Evolutionary conservation across 2,329 filamentous ascomycete species (phyloP), one percentile per base, ranked within the genome.

Genomic region (Tolypocladium tundrense): DNA sequence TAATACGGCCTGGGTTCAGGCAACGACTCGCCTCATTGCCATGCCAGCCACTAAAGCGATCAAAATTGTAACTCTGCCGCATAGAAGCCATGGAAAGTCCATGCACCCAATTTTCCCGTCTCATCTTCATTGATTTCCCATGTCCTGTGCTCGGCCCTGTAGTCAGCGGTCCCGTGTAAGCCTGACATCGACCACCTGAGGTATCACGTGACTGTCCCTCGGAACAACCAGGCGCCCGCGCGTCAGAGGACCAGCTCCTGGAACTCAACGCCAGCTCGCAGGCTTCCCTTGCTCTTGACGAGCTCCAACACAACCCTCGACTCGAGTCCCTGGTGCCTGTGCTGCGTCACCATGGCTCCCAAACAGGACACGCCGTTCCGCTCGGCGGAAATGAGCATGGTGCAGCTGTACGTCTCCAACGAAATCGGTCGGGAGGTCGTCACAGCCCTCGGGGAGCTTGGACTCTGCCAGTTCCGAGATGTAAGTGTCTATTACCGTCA

Each of bases 341-440:
- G 57, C 61, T 60, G 59, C 69, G 65, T 68, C 69, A 62, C 62
- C 68, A 88, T 88, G 85, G 84, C 83, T 75, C 79, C 81, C 65
- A 76, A 79, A 73, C 78, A 90, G 78, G 91, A 97, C 79, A 96
- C 92, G 76, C 90, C 97, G 80, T 97, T 99, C 87, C 93, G 95
- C 84, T 99, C 94, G 73, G 90, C 91, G 90, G 90, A 97, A 77
- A 99, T 99, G 94, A 97, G 91, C 83, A 88, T 99, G 88, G 96
- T 96, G 70, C 94, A 99, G 86, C 88, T 99, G 70, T 99, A 97
- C 78, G 95, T 99, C 69, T 91, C 94, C 70, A 97, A 97, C 73
- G 94, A 99, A 81, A 97, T 99, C 67, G 93, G 94, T 67, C 87
- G 94, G 71, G 95, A 99, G 79, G 93, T 97, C 68, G 92, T 97